Base-by-base conservation (phyloP, 164 flowering plant genomes). In the Malania oleifera region DNA sequence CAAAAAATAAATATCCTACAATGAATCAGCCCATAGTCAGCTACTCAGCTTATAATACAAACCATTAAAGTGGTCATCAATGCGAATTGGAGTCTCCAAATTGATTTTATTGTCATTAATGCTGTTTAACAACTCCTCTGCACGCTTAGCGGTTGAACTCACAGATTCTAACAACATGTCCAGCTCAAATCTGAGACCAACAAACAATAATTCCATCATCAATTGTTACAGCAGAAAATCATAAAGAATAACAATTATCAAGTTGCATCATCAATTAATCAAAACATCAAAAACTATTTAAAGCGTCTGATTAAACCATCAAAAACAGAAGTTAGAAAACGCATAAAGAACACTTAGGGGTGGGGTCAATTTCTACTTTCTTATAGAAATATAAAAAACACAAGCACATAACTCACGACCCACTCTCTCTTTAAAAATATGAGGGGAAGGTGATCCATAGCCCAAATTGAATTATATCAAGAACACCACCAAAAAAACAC, bases 141-240 rank as follows among this genome's bases (percentile, higher is more conserved):
- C 82, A 5, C 73, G 80, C 71, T 74, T 76, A 55, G 75, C 70
- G 47, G 89, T 65, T 37, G 84, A 72, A 53, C 71, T 80, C 61
- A 82, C 89, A 28, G 83, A 80, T 68, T 84, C 89, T 62, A 84
- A 69, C 76, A 84, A 59, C 83, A 84, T 76, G 64, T 84, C 89
- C 66, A 84, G 75, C 74, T 84, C 89, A 75, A 82, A 84, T 61
- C 89, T 84, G 51, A 43, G 70, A 51, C 17, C 62, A 57, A 2
- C 54, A 57, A 40, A 14, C 35, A 62, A 34, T 43, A 17, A n/a
- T 18, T 15, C 37, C 31, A 35, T 35, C 23, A 59, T 48, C 46
- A 19, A n/a, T 52, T 52, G 20, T 15, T 29, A 27, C 22, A 53
- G 34, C 56, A 53, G 56, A 53, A 37, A 34, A 52, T 34, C 17